Percentiles rank a stretch among this genome's conserved stretches.
Evolutionary conservation across 805 yeast genomes (phyloP).

Genomic region (Candida tallmaniae): DNA sequence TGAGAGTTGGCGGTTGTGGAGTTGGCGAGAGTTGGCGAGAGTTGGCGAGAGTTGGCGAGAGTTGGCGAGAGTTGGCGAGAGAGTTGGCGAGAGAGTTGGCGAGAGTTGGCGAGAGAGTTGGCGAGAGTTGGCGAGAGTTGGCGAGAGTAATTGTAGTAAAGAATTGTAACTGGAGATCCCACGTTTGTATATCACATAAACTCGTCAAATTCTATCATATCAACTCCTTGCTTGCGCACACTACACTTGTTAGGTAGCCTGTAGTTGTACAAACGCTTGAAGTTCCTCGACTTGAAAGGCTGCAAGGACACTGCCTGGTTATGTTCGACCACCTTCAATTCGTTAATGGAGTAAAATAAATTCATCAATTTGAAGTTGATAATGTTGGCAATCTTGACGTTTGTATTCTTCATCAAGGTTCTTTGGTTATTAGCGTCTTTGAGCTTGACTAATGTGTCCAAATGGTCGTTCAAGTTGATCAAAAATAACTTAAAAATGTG

Average conservation of each 20-base stretch:
- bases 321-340: constrained; percentile 16
- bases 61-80: too few relatives aligned
- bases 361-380: constrained; percentile 25
- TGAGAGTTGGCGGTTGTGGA: too few relatives aligned
- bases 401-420: constrained; percentile 25
- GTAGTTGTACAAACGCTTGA: constrained; percentile 13
- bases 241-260: constrained; percentile 1
- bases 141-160: too few relatives aligned
- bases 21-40: too few relatives aligned
- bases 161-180: too few relatives aligned
- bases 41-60: too few relatives aligned
- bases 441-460: constrained; percentile 31
- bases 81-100: too few relatives aligned
- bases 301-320: constrained; percentile 17
- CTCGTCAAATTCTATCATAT: constrained; percentile 5
- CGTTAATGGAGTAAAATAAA: constrained; percentile 15
- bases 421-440: constrained; percentile 30
- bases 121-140: too few relatives aligned
- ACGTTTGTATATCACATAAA: constrained; percentile 2
- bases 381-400: constrained; percentile 22
- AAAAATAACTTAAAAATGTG: constrained; percentile 35
- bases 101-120: too few relatives aligned
- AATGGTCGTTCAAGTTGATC: constrained; percentile 34
- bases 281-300: constrained; percentile 7
- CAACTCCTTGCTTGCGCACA: not conserved